Evolutionary conservation across 305 asterid genomes (phyloP), one percentile per base, ranked within the genome.

Genomic region (Solanum chacoense): DNA sequence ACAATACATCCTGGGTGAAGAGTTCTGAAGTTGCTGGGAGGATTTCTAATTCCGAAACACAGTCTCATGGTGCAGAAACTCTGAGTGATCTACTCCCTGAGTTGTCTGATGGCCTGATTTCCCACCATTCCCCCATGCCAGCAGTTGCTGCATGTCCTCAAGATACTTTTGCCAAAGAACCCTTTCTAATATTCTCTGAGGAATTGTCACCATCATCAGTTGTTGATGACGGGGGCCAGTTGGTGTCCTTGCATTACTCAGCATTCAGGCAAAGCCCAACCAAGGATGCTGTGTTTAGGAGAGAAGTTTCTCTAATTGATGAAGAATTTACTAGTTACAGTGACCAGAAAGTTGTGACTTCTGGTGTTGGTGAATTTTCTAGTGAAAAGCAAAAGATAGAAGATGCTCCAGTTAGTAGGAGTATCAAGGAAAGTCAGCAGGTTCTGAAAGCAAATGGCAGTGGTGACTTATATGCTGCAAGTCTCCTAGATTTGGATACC

Each of bases 301-400:
- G 92, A 88, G 96, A 92, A 90, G 88, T 85, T 89, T 90, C 93
- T 84, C 93, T 92, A 87, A 90, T 92, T 71, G 94, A 92, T 75
- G 93, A 93, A 89, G 92, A 92, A 89, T 88, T 93, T 88, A 78
- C 90, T 90, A 92, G 88, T 90, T 87, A 85, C 88, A 38, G 89
- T 59, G 92, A 85, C 85, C 87, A 90, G 73, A 67, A 78, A 72
- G 90, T 89, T 88, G 92, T 87, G 78, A 91, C 72, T 74, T 86
- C 90, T 36, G 89, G 88, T 84, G 10, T 59, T 88, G 85, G 42
- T 79, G 92, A 90, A 84, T 84, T 75, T 88, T 88, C 85, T 76
- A 79, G 24, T 45, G 91, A 92, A 87, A 90, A 88, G 76, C 92
- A 88, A 75, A 89, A 89, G 59, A 77, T 88, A 28, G 88, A 88